Evolutionary conservation across 768 basidiomycete genomes (phyloP).

Genomic region (Panellus pusillus): DNA sequence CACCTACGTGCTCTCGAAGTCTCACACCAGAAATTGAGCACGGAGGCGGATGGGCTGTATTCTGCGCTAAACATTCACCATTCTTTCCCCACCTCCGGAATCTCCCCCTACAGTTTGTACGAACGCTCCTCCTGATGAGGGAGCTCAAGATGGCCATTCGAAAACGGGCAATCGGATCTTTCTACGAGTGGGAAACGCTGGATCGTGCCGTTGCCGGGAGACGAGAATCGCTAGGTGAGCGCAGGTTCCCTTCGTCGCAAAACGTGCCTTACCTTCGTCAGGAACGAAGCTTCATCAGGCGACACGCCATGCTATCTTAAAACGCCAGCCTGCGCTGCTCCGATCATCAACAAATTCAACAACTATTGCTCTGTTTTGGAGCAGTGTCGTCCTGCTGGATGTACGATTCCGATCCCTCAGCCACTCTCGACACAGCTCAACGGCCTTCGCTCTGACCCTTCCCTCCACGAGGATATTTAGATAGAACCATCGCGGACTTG

Average conservation of each 20-base stretch:
- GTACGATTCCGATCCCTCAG: constrained; percentile 30
- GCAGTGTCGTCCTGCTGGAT: constrained; percentile 15
- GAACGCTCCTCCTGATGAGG: constrained; percentile 30
- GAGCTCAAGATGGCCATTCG: constrained; percentile 29
- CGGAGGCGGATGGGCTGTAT: constrained; percentile 33
- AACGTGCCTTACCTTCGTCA: no score
- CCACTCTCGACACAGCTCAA: constrained; percentile 31
- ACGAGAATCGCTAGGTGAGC: constrained; percentile 18
- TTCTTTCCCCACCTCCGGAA: constrained; percentile 32
- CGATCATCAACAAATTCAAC: constrained; percentile 31
- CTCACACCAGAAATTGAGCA: constrained; percentile 22
- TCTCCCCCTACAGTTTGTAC: constrained; percentile 29
- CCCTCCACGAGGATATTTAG: constrained; percentile 40
- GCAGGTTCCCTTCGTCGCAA: background rate
- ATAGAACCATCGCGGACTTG: constrained; percentile 20
- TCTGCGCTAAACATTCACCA: constrained; percentile 33
- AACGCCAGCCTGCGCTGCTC: constrained; percentile 26
- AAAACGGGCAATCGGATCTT: constrained; percentile 24
- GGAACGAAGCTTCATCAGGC: constrained; percentile 34
- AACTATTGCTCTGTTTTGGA: constrained; percentile 25
- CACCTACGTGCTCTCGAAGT: constrained; percentile 23
- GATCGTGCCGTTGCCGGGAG: constrained; percentile 24
- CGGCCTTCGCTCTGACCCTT: constrained; percentile 19
- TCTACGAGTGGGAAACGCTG: constrained; percentile 28
- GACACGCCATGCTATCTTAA: constrained; percentile 28